These are phyloP conservation scores for Backusella mclennaniae DNA, from an alignment of 192 early-diverging fungal genomes.

Conservation along the genomic window DNA sequence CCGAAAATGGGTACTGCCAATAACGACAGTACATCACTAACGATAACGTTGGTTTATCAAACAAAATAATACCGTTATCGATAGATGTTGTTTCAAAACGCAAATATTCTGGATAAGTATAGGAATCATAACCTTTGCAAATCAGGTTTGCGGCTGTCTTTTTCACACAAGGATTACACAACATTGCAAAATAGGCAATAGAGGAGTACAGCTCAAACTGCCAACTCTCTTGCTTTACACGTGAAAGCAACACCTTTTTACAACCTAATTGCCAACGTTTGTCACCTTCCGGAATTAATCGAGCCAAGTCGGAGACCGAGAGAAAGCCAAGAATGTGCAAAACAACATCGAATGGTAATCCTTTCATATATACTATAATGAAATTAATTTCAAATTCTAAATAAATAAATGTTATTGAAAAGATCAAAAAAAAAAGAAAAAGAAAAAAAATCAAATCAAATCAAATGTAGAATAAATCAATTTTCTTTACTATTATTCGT, in stretches of 20 bases:
- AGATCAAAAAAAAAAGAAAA: too few species aligned
- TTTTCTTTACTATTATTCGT: not conserved
- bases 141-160: not conserved
- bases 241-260: not conserved
- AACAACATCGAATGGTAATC: not conserved
- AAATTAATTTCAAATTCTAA: not conserved
- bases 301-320: not conserved
- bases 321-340: slow-evolving; percentile 3
- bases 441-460: too few species aligned
- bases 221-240: slow-evolving; percentile 9
- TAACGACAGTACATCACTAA: not conserved
- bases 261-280: not conserved
- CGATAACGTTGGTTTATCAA: not conserved
- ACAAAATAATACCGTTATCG: not conserved
- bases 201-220: not conserved
- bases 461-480: not conserved
- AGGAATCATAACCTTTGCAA: slow-evolving; percentile 8
- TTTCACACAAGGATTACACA: slow-evolving; percentile 1
- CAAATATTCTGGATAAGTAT: not conserved
- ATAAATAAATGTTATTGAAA: not conserved
- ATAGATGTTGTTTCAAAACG: not conserved
- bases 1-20: not conserved
- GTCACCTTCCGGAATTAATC: not conserved
- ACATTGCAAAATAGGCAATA: slow-evolving; percentile 6
- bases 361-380: not conserved